These are phyloP conservation scores for Miscanthus lutarioriparius DNA, from an alignment of 176 grass and related monocot genomes.

Conservation along the genomic window DNA sequence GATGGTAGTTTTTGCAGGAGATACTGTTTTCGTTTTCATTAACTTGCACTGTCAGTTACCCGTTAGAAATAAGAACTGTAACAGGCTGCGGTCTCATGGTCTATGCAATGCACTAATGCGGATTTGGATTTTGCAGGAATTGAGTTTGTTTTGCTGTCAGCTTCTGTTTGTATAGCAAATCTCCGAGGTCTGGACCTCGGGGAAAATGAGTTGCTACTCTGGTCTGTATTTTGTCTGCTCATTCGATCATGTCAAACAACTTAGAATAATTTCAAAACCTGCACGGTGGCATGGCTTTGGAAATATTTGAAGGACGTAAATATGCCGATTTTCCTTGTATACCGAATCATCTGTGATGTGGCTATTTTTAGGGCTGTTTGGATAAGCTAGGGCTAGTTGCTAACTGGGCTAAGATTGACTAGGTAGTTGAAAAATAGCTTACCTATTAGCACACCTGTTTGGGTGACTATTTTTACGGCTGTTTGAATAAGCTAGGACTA, in stretches of 20 bases:
- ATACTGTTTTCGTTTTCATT: neutral
- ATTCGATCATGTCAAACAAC: neutral
- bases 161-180: neutral
- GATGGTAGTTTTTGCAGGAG: neutral
- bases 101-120: neutral
- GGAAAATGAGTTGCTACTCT: neutral
- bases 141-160: neutral
- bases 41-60: neutral
- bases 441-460: too few relatives aligned
- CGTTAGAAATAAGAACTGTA: neutral
- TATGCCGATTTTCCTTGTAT: too few relatives aligned
- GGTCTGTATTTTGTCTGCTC: neutral
- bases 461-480: too few relatives aligned
- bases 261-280: neutral
- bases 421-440: too few relatives aligned
- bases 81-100: neutral
- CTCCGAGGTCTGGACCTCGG: neutral
- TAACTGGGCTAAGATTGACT: too few relatives aligned
- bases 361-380: too few relatives aligned
- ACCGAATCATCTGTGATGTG: too few relatives aligned
- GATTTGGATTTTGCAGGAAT: neutral
- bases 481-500: too few relatives aligned
- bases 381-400: too few relatives aligned
- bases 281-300: too few relatives aligned
- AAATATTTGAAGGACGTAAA: too few relatives aligned